Evolutionary conservation across 2,329 filamentous ascomycete genomes (phyloP).

Genomic region (Purpureocillium lavendulum): DNA sequence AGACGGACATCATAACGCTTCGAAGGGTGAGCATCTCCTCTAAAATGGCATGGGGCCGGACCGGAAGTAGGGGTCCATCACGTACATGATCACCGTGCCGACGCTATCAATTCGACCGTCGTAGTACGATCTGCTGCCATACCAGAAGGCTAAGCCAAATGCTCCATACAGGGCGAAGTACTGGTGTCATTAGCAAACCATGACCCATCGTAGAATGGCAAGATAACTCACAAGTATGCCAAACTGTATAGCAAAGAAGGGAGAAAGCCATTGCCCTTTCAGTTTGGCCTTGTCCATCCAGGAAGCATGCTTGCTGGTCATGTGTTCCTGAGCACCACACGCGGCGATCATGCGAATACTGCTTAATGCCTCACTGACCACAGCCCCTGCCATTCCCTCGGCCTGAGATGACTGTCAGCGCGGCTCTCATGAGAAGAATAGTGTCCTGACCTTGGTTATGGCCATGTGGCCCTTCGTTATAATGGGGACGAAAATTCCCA

Average conservation of each 20-base stretch:
- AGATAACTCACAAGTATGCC: slow-evolving; percentile 37
- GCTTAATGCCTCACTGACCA: slow-evolving; percentile 53
- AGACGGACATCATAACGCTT: slow-evolving; percentile 48
- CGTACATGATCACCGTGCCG: slow-evolving; percentile 47
- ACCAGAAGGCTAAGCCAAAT: slow-evolving; percentile 56
- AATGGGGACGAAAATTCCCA: slow-evolving; percentile 43
- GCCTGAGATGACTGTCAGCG: too few species aligned
- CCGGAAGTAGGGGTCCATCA: too few species aligned
- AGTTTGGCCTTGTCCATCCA: too few species aligned
- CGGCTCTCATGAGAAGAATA: too few species aligned
- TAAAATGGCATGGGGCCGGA: too few species aligned
- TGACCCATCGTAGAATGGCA: background rate
- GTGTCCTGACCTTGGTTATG: slow-evolving; percentile 32
- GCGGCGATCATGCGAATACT: slow-evolving; percentile 55
- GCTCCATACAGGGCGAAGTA: slow-evolving; percentile 45
- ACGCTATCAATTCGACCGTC: slow-evolving; percentile 38
- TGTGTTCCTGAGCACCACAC: slow-evolving; percentile 50
- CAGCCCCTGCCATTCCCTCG: slow-evolving; percentile 47
- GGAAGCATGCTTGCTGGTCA: slow-evolving; percentile 41
- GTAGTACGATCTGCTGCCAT: slow-evolving; percentile 42
- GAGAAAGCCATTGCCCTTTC: too few species aligned
- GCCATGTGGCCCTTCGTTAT: slow-evolving; percentile 42
- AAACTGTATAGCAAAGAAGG: slow-evolving; percentile 44
- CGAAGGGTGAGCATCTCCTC: too few species aligned
- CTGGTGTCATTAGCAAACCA: slow-evolving; percentile 15